phyloP scores from a whole-genome alignment of 2,329 filamentous ascomycete species.

The Aspergillus melleus region DNA sequence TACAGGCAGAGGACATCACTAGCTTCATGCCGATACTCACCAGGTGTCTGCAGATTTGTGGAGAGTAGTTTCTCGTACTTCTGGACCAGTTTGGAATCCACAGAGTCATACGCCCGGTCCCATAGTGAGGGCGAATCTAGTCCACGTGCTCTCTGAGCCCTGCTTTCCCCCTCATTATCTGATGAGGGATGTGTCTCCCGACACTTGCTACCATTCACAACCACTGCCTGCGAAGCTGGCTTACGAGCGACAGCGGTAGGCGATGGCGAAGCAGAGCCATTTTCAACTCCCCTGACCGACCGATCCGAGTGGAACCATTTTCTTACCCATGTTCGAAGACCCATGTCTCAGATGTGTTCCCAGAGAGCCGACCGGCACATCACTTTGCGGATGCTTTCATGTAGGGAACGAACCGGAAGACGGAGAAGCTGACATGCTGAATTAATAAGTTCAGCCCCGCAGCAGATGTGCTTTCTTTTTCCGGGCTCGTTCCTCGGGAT shows the following conservation, averaged over 20 bases:
- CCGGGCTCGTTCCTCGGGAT: not conserved
- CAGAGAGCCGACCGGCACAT: no score
- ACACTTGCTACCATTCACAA: not conserved
- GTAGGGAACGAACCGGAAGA: no score
- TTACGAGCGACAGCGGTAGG: not conserved
- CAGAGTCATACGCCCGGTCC: not conserved
- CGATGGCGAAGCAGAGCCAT: no score
- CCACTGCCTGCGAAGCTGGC: not conserved
- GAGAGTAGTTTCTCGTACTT: not conserved
- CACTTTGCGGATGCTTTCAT: no score
- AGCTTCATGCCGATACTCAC: not conserved
- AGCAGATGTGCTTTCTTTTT: not conserved
- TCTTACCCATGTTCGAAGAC: no score
- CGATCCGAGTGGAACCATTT: no score
- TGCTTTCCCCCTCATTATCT: not conserved
- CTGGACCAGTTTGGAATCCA: not conserved
- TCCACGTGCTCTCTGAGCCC: not conserved
- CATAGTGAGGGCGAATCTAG: not conserved
- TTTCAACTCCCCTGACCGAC: no score
- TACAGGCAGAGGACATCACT: not conserved
- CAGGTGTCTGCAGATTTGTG: not conserved
- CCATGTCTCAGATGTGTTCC: no score
- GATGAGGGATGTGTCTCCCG: not conserved
- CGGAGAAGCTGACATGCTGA: no score
- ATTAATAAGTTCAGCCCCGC: no score